Evolutionary conservation across 2,329 filamentous ascomycete genomes (phyloP).

Genomic region (Thielaviopsis musarum): DNA sequence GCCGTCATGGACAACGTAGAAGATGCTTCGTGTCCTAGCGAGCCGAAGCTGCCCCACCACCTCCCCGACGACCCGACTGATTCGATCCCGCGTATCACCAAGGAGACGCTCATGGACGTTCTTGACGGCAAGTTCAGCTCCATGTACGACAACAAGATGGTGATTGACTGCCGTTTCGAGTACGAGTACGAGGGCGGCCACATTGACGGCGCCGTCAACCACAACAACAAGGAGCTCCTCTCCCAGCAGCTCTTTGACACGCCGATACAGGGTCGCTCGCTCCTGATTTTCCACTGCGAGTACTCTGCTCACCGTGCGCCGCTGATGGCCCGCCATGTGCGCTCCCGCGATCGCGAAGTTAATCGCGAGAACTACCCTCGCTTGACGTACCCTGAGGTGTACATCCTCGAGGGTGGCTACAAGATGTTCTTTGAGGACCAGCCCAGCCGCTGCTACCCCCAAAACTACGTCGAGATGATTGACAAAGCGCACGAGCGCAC

Average conservation of each 20-base stretch:
- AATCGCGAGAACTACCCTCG: slow-evolving; percentile 78
- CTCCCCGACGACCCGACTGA: slow-evolving; percentile 65
- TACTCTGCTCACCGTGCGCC: slow-evolving; percentile 94
- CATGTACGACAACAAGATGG: slow-evolving; percentile 61
- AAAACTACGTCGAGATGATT: slow-evolving; percentile 94
- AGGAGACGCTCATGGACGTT: slow-evolving; percentile 67
- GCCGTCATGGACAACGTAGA: slow-evolving; percentile 60
- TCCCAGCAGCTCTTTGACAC: slow-evolving; percentile 60
- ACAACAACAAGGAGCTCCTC: slow-evolving; percentile 87
- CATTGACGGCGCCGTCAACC: slow-evolving; percentile 85
- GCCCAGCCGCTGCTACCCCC: slow-evolving; percentile 69
- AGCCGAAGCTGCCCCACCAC: slow-evolving; percentile 69
- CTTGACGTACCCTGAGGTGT: slow-evolving; percentile 90
- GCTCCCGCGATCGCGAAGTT: slow-evolving; percentile 67
- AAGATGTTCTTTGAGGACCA: slow-evolving; percentile 78
- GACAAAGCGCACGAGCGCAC: slow-evolving; percentile 80
- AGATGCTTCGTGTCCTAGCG: slow-evolving; percentile 37
- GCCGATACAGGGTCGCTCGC: slow-evolving; percentile 50
- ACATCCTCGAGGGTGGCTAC: slow-evolving; percentile 93
- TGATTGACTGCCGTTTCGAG: slow-evolving; percentile 96
- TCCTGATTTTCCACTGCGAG: slow-evolving; percentile 92
- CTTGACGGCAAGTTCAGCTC: slow-evolving; percentile 70
- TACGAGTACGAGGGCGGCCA: slow-evolving; percentile 97
- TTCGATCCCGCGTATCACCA: slow-evolving; percentile 72
- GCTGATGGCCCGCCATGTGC: slow-evolving; percentile 87